Conservation (phyloP, 2,329 filamentous ascomycete genomes). For the Venturia nashicola region DNA sequence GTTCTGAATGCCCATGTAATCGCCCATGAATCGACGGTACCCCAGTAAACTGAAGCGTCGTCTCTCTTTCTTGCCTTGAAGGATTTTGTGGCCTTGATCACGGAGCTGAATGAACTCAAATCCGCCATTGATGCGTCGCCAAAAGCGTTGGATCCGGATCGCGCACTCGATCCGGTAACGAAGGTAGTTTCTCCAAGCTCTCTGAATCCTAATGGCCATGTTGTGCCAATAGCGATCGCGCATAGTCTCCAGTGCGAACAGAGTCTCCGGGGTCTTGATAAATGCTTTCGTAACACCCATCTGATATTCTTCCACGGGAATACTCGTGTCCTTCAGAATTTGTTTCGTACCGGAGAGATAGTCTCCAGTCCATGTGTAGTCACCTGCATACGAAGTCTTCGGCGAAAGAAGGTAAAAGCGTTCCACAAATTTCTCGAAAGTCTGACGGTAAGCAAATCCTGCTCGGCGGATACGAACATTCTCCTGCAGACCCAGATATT, state of each 20-base stretch:
- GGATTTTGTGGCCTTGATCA: conserved; percentile 72
- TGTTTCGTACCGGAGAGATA: conserved; percentile 78
- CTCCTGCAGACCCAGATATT: conserved; percentile 97
- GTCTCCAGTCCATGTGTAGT: conserved; percentile 91
- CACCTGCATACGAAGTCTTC: conserved; percentile 88
- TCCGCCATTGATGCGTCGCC: conserved; percentile 84
- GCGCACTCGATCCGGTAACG: conserved; percentile 87
- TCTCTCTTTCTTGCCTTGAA: conserved; percentile 80
- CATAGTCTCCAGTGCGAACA: conserved; percentile 97
- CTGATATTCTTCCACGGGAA: conserved; percentile 90
- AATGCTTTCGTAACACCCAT: conserved; percentile 96
- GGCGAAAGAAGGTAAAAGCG: conserved; percentile 92
- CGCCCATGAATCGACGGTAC: conserved; percentile 82
- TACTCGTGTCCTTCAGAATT: conserved; percentile 92
- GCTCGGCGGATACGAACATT: conserved; percentile 95
- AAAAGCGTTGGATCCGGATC: conserved; percentile 87
- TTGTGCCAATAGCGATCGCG: conserved; percentile 98
- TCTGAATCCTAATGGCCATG: conserved; percentile 95
- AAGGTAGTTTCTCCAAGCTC: conserved; percentile 93
- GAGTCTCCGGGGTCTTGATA: conserved; percentile 92
- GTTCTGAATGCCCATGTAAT: conserved; percentile 85
- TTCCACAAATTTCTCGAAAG: conserved; percentile 96
- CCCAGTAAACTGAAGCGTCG: conserved; percentile 83
- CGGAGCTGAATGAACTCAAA: conserved; percentile 80
- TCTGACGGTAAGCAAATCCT: conserved; percentile 92